Base-by-base conservation (phyloP, 2,329 filamentous ascomycete species). In the Malbranchea cinnamomea region DNA sequence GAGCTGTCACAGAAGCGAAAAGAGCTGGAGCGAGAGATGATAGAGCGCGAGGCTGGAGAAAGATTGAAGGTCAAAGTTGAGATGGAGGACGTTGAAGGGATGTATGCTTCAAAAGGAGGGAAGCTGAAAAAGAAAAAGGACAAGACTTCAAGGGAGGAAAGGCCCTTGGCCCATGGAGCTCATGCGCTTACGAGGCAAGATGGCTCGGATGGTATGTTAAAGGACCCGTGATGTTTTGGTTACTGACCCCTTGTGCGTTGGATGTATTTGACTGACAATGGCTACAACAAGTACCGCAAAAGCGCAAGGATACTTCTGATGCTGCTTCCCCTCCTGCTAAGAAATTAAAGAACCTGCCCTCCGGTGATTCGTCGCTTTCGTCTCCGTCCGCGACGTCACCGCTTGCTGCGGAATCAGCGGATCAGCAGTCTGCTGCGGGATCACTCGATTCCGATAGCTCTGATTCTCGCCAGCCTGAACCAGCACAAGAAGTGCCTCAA, bases 61-160 rank as follows among this genome's bases (percentile, higher is more conserved):
- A 60, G 67, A 25, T 37, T 53, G 20, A 56, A 51, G 35, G 46
- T 59, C 46, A 62, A 60, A 44, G 47, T 54, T 28, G 57, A 62
- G 40, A 50, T 48, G 3, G 56, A 60, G 26, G 53, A 59, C 18
- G 54, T 60, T 26, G 56, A 64, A 34, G 43, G 54, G 28, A 43
- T 46, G 24, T 49, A 63, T 53, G 54, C 52, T 16, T 46, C 70
- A 44, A 68, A 70, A 48, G 57, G 55, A 23, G 57, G 63, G 14
- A 84, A 85, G 52, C 67, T 78, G 40, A 84, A 81, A 64, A 84
- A 81, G 60, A 74, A 79, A 50, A 84, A 83, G 56, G 79, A 77
- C 14, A 61, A 69, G 5, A 62, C 53, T 31, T 57, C 68, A 18
- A 70, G 67, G 36, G 72, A 79, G 37, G 66, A 72, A 32, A 58